Evolutionary conservation across 169 alveolate species (phyloP).

Genomic region (Plasmodium yoelii): DNA sequence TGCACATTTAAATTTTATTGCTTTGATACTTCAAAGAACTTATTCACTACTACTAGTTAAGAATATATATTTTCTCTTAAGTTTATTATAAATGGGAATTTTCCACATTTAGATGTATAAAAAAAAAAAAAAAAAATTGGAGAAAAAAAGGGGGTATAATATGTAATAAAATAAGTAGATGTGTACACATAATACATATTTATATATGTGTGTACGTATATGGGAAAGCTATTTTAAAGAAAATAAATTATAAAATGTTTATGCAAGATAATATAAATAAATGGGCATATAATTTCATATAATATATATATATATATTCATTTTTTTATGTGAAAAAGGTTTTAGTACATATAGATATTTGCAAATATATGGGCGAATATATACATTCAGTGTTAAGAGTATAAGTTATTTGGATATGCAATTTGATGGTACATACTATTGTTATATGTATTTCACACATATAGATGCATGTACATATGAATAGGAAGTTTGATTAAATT

Average conservation of each 20-base stretch:
- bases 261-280: neutral
- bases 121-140: too few species aligned
- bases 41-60: too few species aligned
- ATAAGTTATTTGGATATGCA: neutral
- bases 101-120: too few species aligned
- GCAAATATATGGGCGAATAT: neutral
- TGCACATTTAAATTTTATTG: too few species aligned
- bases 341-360: too few species aligned
- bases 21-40: too few species aligned
- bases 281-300: slow-evolving; percentile 4
- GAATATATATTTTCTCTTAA: too few species aligned
- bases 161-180: neutral
- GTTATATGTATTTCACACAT: neutral
- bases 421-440: neutral
- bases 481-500: neutral
- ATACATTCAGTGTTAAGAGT: neutral
- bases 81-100: too few species aligned
- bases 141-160: too few species aligned
- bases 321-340: neutral
- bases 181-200: neutral
- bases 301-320: slow-evolving; percentile 4
- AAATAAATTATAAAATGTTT: neutral
- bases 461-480: neutral
- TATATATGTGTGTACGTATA: neutral
- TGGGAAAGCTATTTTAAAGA: too few species aligned